phyloP scores from a whole-genome alignment of 2,329 filamentous ascomycete genomes.

The Ampelomyces quisqualis region DNA sequence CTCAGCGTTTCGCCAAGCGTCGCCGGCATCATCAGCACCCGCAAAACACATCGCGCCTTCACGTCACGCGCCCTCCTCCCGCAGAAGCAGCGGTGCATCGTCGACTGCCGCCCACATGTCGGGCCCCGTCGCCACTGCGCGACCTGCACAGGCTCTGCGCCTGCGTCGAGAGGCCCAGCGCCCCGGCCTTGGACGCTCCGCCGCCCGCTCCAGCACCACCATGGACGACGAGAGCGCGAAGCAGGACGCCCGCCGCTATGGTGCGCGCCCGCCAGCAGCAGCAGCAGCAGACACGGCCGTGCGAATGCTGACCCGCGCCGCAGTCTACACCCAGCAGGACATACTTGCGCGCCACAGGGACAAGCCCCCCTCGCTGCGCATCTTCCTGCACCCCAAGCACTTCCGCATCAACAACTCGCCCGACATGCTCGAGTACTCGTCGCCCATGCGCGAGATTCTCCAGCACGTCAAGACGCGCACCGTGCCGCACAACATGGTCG shows the following conservation, averaged over 20 bases:
- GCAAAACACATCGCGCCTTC: conserved; percentile 14
- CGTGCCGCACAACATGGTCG: conserved; percentile 84
- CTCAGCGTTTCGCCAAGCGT: neutral
- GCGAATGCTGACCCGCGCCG: conserved; percentile 12
- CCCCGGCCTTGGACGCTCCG: conserved; percentile 36
- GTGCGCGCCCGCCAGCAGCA: conserved; percentile 16
- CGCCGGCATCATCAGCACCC: conserved; percentile 12
- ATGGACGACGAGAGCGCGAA: conserved; percentile 35
- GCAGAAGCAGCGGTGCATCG: neutral
- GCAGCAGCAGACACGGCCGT: neutral
- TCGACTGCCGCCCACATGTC: conserved; percentile 29
- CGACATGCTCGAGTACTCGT: conserved; percentile 87
- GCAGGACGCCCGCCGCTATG: conserved; percentile 35
- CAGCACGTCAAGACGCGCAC: conserved; percentile 76
- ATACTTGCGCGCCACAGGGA: conserved; percentile 79
- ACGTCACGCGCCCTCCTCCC: conserved; percentile 9
- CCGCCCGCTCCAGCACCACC: conserved; percentile 25
- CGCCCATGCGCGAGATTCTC: conserved; percentile 80
- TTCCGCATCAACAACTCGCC: conserved; percentile 87
- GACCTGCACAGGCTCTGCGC: conserved; percentile 47
- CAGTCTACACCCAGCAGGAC: conserved; percentile 72
- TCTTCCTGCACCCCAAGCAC: conserved; percentile 82
- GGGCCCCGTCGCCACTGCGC: conserved; percentile 34
- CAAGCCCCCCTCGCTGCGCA: conserved; percentile 74
- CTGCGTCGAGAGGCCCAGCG: conserved; percentile 48